Evolutionary conservation across 345 rosid genomes (phyloP).

Genomic region (Euphorbia tirucalli): DNA sequence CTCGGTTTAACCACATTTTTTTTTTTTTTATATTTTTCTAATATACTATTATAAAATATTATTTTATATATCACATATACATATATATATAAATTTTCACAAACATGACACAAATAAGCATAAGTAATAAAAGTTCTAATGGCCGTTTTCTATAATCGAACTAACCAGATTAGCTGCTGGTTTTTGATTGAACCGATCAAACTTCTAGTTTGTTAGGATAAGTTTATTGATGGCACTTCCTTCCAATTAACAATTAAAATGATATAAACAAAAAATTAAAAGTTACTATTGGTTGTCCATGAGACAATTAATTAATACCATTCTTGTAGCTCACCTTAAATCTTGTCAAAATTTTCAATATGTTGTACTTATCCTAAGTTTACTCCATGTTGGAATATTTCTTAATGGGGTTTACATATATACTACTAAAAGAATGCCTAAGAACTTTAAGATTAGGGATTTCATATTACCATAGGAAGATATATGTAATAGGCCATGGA

Average conservation of each 20-base stretch:
- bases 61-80: no score
- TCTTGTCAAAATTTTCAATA: not conserved
- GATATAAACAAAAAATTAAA: not conserved
- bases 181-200: no score
- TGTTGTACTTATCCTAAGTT: not conserved
- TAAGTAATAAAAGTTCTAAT: no score
- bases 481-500: not conserved
- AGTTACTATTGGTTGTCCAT: not conserved
- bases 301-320: not conserved
- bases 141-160: no score
- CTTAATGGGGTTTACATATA: slow-evolving; percentile 7
- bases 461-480: slow-evolving; percentile 12
- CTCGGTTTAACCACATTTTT: no score
- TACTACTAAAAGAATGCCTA: slow-evolving; percentile 10
- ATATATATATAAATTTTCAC: no score
- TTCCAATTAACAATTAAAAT: slow-evolving; percentile 5
- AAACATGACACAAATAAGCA: no score
- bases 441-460: slow-evolving; percentile 12
- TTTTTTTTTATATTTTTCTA: no score
- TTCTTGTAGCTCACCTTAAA: not conserved
- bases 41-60: no score
- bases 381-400: slow-evolving; percentile 4
- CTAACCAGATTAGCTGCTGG: no score
- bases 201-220: no score
- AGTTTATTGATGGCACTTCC: no score